A percentile compares a stretch with the other conserved stretches of the same genome.
Conservation (phyloP, 805 yeast genomes). For the Pichia nakasei region DNA sequence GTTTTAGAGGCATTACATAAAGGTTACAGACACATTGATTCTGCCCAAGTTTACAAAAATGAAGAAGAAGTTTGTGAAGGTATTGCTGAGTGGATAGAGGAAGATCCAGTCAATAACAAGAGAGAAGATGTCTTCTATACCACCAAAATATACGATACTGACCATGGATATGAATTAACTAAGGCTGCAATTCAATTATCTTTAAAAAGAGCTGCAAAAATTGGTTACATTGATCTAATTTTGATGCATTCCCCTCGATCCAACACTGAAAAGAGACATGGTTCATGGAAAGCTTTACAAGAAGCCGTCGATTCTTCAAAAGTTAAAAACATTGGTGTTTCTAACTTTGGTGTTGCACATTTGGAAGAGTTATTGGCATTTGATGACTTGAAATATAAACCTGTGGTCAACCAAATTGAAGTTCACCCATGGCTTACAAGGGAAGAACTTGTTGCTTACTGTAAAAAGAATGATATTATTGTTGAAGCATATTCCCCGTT, state of each 20-base stretch:
- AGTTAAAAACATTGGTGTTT: constrained; percentile 51
- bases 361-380: constrained; percentile 32
- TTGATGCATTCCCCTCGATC: constrained; percentile 46
- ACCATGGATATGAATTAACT: constrained; percentile 30
- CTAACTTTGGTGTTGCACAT: constrained; percentile 51
- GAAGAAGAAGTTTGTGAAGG: constrained; percentile 54
- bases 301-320: constrained; percentile 41
- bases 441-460: constrained; percentile 35
- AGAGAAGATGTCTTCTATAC: constrained; percentile 33
- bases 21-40: constrained; percentile 70
- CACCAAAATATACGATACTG: constrained; percentile 25
- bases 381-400: constrained; percentile 33
- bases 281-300: constrained; percentile 46
- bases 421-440: constrained; percentile 41
- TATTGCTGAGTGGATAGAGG: constrained; percentile 33
- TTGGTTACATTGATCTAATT: constrained; percentile 43
- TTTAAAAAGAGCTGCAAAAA: constrained; percentile 31
- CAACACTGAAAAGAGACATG: constrained; percentile 28
- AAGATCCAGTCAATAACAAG: constrained; percentile 16
- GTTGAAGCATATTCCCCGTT: constrained; percentile 58
- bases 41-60: constrained; percentile 60
- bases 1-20: constrained; percentile 48
- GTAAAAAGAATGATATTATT: constrained; percentile 35
- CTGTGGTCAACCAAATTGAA: constrained; percentile 43
- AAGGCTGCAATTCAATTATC: constrained; percentile 34